Conservation (phyloP, 1,284 basidiomycete genomes). For the Athelia sp. region DNA sequence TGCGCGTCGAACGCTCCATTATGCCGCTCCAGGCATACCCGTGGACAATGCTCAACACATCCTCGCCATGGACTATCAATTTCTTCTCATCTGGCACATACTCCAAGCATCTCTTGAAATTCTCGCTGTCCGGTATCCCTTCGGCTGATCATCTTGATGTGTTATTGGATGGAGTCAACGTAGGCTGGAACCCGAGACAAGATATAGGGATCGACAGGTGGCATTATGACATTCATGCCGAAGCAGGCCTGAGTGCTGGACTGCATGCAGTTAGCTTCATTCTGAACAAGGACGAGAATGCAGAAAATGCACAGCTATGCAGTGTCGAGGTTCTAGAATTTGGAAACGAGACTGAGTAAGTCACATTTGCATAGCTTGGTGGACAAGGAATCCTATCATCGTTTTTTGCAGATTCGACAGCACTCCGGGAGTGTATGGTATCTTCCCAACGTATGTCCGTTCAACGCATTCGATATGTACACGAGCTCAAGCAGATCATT, state of each 20-base stretch:
- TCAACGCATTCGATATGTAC: slow-evolving; percentile 4
- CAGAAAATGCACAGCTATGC: slow-evolving; percentile 67
- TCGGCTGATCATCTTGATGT: slow-evolving; percentile 49
- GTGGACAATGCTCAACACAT: slow-evolving; percentile 66
- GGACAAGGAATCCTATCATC: slow-evolving; percentile 3
- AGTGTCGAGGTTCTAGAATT: slow-evolving; percentile 77
- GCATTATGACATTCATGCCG: slow-evolving; percentile 59
- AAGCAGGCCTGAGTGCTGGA: slow-evolving; percentile 38
- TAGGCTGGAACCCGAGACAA: slow-evolving; percentile 51
- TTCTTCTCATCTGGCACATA: slow-evolving; percentile 70
- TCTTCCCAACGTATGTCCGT: slow-evolving; percentile 67
- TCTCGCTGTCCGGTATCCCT: slow-evolving; percentile 77
- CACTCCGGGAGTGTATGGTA: slow-evolving; percentile 56
- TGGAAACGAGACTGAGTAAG: slow-evolving; percentile 60
- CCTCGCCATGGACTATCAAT: slow-evolving; percentile 47
- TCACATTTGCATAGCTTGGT: slow-evolving; percentile 7
- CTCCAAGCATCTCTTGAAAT: slow-evolving; percentile 58
- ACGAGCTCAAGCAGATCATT: neutral
- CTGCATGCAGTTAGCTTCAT: slow-evolving; percentile 53
- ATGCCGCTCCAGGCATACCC: slow-evolving; percentile 77
- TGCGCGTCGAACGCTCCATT: slow-evolving; percentile 61
- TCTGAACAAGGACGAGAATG: slow-evolving; percentile 40
- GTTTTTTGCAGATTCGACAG: slow-evolving; percentile 52
- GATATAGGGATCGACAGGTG: slow-evolving; percentile 64
- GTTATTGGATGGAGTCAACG: slow-evolving; percentile 53